Base-by-base conservation (phyloP, 768 basidiomycete genomes). In the Pisolithus marmoratus region DNA sequence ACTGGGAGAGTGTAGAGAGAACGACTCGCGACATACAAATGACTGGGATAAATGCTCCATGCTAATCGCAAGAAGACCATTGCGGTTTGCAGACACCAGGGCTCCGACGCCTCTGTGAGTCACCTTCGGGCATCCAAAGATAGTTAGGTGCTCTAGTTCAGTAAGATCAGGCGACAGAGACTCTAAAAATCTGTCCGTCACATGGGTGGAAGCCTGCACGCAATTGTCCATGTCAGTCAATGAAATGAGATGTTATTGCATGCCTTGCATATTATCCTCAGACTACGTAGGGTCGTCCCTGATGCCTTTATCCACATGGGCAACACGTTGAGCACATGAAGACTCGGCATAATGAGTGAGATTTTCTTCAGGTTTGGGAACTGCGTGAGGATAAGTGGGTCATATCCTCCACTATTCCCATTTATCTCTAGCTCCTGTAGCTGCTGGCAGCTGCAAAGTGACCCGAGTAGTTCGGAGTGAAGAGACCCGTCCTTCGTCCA, bases 401-500 rank as follows among this genome's bases (percentile, higher is more conserved):
- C 68, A 49, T 81, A 70, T 38, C 59, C 55, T 22, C 74, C 73
- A 40, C 74, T 73, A 48, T 81, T 75, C 1, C 88, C 89, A 50
- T 91, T 92, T 38, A 92, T 77, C 60, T 88, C 85, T 2, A 91
- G 67, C 46, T 82, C 81, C 26, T 66, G 59, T 8, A 91, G 68
- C 1, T 68, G 57, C 1, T 62, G 57, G 19, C 72, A 77, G 11
- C 60, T 43, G 5, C 65, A 66, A 5, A 91, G 67, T 17, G 79
- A 76, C n/a, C 70, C 56, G 8, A 92, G 72, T 31, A 88, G 77
- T 1, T 70, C 68, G 5, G 83, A 78, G 38, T 72, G 80, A 20
- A 91, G 67, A 4, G 90, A 83, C 4, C 88, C 85, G 56, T 90
- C 85, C 40, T 89, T 79, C 9, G 90, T 91, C 88, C 88, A 92